phyloP scores from a whole-genome alignment of 495 filamentous ascomycete species.

The Neurospora sp. region DNA sequence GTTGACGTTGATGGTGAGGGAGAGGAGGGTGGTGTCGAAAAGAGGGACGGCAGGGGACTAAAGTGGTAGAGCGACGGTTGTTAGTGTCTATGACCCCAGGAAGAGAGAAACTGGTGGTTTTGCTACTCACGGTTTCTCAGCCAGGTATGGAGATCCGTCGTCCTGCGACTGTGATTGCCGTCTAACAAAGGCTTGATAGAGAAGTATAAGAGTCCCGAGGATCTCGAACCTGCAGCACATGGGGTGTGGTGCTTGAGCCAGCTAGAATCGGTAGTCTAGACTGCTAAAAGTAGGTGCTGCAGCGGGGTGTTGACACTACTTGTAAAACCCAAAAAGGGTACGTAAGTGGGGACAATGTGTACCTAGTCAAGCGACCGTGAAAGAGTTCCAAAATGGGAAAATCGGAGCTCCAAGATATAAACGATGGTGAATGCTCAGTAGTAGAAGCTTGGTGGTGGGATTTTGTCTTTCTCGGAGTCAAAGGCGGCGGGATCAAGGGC shows the following conservation, averaged over 20 bases:
- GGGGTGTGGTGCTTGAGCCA: background rate
- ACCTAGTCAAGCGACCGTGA: background rate
- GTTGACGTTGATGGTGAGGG: constrained; percentile 1
- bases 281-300: background rate
- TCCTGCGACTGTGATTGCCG: constrained; percentile 6
- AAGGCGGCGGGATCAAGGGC: too few species aligned
- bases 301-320: background rate
- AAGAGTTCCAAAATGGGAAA: background rate
- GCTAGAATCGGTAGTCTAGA: background rate
- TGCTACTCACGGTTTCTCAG: background rate
- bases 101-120: background rate
- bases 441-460: background rate
- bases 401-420: background rate
- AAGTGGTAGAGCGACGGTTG: background rate
- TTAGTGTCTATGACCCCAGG: background rate
- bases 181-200: constrained; percentile 28
- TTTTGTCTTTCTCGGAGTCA: background rate
- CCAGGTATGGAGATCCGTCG: constrained; percentile 10
- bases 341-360: background rate
- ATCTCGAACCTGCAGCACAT: constrained; percentile 41
- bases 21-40: background rate
- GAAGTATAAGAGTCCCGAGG: constrained; percentile 36
- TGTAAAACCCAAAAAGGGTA: background rate
- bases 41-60: background rate
- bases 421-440: background rate